A percentile compares a stretch with the other conserved stretches of the same genome.
Conservation (phyloP, 169 alveolate species). For the Blepharisma undulans region DNA sequence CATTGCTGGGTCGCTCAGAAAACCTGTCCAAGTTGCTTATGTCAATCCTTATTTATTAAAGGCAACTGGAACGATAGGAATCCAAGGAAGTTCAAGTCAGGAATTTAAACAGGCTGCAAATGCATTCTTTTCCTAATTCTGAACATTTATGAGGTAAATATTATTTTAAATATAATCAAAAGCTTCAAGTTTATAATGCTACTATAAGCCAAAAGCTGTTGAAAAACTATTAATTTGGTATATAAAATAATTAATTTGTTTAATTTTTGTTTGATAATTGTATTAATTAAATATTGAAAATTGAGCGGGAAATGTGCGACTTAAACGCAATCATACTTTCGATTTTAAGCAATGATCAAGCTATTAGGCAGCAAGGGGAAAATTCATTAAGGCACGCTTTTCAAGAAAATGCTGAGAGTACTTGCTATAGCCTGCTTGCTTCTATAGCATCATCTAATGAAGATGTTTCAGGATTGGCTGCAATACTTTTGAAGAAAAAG, state of each 20-base stretch:
- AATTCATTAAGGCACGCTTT: neutral
- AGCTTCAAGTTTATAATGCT: neutral
- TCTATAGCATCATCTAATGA: neutral
- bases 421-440: neutral
- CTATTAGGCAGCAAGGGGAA: neutral
- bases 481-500: neutral
- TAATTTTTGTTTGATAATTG: neutral
- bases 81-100: neutral
- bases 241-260: too few relatives aligned
- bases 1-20: neutral
- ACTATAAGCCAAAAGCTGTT: too few relatives aligned
- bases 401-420: neutral
- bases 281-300: neutral
- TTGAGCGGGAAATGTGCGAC: neutral
- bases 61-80: neutral
- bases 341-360: neutral
- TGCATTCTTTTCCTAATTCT: neutral
- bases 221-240: too few relatives aligned
- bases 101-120: neutral
- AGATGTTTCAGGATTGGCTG: neutral
- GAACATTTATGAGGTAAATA: neutral
- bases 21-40: neutral
- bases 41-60: neutral
- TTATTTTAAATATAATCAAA: neutral
- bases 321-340: neutral